These are phyloP conservation scores for Nicotiana undulata DNA, from an alignment of 257 asterid species.

Conservation along the genomic window DNA sequence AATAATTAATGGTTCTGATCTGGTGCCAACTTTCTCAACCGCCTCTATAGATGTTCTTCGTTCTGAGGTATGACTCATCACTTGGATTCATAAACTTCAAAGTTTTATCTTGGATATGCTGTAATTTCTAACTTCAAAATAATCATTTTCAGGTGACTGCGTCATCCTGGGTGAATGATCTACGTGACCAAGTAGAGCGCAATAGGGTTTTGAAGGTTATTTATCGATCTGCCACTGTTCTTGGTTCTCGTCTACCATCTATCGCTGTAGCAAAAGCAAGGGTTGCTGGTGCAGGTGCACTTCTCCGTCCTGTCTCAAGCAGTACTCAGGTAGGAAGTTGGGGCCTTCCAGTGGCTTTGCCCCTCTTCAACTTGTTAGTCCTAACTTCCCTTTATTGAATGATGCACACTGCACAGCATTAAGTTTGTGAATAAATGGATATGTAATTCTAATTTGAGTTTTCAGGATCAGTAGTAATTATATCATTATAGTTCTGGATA, in stretches of 20 bases:
- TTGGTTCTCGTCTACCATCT: conserved; percentile 79
- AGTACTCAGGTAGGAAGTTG: conserved; percentile 53
- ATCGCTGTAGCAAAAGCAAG: conserved; percentile 73
- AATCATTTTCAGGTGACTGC: conserved; percentile 56
- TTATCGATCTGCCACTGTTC: conserved; percentile 77
- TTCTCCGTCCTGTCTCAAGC: conserved; percentile 85
- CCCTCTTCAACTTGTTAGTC: not conserved
- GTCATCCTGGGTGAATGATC: conserved; percentile 81
- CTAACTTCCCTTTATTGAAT: not conserved
- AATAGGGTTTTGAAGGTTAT: conserved; percentile 55
- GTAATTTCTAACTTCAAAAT: not conserved
- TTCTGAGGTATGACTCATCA: conserved; percentile 45
- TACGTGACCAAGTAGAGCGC: conserved; percentile 82
- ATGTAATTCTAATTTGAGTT: not conserved
- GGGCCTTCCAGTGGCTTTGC: not conserved
- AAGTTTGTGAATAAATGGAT: not conserved
- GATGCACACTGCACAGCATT: not conserved
- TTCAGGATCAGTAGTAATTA: not conserved
- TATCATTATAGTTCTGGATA: not conserved
- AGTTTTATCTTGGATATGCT: not conserved
- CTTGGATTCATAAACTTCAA: not conserved
- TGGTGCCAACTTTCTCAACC: conserved; percentile 80
- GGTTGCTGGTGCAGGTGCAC: conserved; percentile 87
- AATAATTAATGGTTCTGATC: conserved; percentile 73
- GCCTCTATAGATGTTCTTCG: conserved; percentile 81